Evolutionary conservation across 345 rosid species (phyloP).

Genomic region (Litchi chinensis): DNA sequence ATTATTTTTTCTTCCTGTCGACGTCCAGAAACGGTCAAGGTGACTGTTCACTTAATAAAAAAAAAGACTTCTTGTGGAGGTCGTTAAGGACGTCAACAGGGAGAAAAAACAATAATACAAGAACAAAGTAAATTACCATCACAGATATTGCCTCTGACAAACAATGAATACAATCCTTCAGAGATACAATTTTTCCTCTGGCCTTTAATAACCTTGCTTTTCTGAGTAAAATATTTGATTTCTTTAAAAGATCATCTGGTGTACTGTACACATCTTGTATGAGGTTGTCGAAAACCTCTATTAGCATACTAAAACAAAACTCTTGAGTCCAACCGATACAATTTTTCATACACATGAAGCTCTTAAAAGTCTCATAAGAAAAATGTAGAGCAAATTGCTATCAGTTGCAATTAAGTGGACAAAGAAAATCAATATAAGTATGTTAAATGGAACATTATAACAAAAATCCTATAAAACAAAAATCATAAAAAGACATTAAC

Average conservation of each 20-base stretch:
- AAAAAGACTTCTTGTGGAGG: no score
- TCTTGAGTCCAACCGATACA: constrained; percentile 46
- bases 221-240: constrained; percentile 60
- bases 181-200: constrained; percentile 44
- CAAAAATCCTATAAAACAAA: not conserved
- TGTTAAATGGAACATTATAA: constrained; percentile 8
- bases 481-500: not conserved
- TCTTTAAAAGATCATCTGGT: constrained; percentile 37
- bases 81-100: no score
- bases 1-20: constrained; percentile 1
- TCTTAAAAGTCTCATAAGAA: constrained; percentile 50
- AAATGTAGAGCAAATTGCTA: not conserved
- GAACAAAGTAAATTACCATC: constrained; percentile 42
- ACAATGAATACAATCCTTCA: constrained; percentile 53
- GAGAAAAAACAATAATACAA: constrained; percentile 1
- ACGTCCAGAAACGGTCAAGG: no score
- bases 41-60: no score
- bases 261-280: constrained; percentile 50
- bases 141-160: constrained; percentile 70
- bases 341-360: constrained; percentile 67
- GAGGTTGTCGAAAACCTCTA: constrained; percentile 53
- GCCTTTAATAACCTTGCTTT: constrained; percentile 61
- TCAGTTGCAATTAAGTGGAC: constrained; percentile 2
- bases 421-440: not conserved
- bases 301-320: constrained; percentile 55